Percentiles rank a stretch among this genome's conserved stretches.
These are phyloP conservation scores for Tuber melanosporum DNA, from an alignment of 495 filamentous ascomycete genomes.

Conservation along the genomic window DNA sequence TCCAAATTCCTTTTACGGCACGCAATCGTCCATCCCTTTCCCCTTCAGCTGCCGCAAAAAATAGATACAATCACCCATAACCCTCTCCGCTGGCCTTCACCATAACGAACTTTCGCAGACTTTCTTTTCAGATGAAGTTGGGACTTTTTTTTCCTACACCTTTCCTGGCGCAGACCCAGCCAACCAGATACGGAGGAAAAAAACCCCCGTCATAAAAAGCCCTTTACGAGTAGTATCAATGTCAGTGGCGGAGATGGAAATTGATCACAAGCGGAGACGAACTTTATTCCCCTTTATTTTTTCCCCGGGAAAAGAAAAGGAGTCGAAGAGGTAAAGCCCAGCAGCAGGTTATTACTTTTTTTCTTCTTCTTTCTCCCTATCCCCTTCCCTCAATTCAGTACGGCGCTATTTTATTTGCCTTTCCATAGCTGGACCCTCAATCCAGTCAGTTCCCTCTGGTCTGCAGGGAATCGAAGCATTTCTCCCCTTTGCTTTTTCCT, in stretches of 20 bases:
- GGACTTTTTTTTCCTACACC: neutral
- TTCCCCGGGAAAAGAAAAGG: neutral
- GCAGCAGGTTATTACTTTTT: neutral
- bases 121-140: neutral
- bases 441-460: neutral
- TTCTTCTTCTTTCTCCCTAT: neutral
- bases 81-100: neutral
- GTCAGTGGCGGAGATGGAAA: neutral
- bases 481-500: neutral
- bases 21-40: neutral
- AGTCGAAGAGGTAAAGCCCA: neutral
- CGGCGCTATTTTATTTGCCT: neutral
- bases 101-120: neutral
- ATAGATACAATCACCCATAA: neutral
- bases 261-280: neutral
- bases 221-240: neutral
- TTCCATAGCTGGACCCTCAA: neutral
- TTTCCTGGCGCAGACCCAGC: neutral
- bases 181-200: neutral
- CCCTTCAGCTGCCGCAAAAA: neutral
- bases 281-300: neutral
- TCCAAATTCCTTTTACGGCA: neutral
- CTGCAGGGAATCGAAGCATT: constrained; percentile 3
- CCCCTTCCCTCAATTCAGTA: neutral
- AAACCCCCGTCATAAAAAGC: neutral